phyloP scores from a whole-genome alignment of 1,284 basidiomycete genomes.

The Microbotryomycetes sp. region DNA sequence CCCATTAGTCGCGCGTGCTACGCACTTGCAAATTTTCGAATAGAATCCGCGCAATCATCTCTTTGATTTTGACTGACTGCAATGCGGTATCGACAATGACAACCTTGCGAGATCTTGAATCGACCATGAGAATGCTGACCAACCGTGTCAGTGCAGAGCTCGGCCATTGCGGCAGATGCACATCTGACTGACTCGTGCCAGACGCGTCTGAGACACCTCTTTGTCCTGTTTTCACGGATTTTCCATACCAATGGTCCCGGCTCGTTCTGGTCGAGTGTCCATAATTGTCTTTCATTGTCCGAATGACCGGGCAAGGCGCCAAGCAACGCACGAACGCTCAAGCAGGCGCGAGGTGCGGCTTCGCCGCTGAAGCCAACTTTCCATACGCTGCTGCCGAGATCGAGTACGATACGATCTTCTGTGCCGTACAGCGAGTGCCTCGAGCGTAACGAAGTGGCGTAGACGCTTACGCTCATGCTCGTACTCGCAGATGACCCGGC shows the following conservation, averaged over 20 bases:
- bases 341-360: constrained; percentile 72
- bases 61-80: constrained; percentile 76
- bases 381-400: constrained; percentile 75
- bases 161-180: neutral
- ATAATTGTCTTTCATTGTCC: neutral
- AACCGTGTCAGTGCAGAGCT: neutral
- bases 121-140: constrained; percentile 74
- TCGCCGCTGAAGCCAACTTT: constrained; percentile 85
- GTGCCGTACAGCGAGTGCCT: constrained; percentile 63
- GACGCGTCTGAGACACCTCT: constrained; percentile 61
- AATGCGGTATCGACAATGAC: constrained; percentile 85
- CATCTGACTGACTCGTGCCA: constrained; percentile 67
- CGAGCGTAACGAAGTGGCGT: neutral
- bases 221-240: constrained; percentile 52
- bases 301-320: neutral
- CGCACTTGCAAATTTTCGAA: constrained; percentile 83
- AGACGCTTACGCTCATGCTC: no score
- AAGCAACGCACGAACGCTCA: constrained; percentile 25
- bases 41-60: constrained; percentile 72
- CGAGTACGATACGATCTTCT: constrained; percentile 75
- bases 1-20: no score
- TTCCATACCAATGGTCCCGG: constrained; percentile 16
- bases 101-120: constrained; percentile 87
- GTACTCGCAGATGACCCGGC: no score
- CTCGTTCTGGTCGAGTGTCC: constrained; percentile 21